phyloP scores from a whole-genome alignment of 306 rosid species.

The Sicyos edulis region DNA sequence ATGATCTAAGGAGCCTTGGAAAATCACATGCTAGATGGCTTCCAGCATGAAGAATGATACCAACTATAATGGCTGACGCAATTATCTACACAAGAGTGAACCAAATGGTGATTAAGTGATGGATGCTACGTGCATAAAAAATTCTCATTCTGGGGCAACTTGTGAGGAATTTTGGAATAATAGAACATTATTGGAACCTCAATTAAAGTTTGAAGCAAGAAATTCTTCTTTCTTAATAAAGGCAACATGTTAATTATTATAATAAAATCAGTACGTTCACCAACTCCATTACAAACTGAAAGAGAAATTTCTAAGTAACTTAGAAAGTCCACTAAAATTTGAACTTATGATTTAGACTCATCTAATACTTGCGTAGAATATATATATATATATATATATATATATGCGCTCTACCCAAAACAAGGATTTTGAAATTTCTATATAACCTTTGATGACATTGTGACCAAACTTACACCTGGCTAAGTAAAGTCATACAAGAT shows the following conservation, averaged over 20 bases:
- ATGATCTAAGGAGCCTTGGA: conserved; percentile 47
- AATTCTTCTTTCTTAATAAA: neutral
- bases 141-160: neutral
- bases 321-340: neutral
- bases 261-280: conserved; percentile 4
- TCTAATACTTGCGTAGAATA: too few species aligned
- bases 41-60: conserved; percentile 82
- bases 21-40: conserved; percentile 95
- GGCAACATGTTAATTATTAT: neutral
- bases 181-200: neutral
- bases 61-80: conserved; percentile 79
- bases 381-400: too few species aligned
- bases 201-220: neutral
- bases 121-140: neutral
- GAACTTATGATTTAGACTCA: neutral
- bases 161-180: neutral
- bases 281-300: neutral
- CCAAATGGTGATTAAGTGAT: conserved; percentile 7
- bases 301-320: conserved; percentile 1
- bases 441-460: neutral
- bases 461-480: too few species aligned
- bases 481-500: too few species aligned
- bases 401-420: too few species aligned
- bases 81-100: conserved; percentile 40
- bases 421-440: neutral